These are phyloP conservation scores for Geranomyces variabilis DNA, from an alignment of 192 early-diverging fungal genomes.

Conservation along the genomic window DNA sequence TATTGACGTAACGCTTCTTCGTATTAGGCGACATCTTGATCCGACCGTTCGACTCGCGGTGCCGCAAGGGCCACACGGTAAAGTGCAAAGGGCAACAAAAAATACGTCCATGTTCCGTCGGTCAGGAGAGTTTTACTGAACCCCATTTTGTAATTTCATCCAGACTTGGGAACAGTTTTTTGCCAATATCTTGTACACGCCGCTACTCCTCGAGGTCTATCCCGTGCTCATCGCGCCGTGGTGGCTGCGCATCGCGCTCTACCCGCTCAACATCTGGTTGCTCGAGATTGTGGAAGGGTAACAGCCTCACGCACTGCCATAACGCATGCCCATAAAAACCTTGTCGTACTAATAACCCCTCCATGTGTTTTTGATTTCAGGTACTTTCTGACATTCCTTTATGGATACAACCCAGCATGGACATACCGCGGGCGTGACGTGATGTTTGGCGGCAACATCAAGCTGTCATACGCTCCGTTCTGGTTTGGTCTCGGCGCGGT, in stretches of 20 bases:
- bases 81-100: too few species aligned
- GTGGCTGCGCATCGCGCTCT: slow-evolving; percentile 10
- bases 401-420: slow-evolving; percentile 22
- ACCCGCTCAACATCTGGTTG: slow-evolving; percentile 22
- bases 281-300: slow-evolving; percentile 22
- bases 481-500: slow-evolving; percentile 6
- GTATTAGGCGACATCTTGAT: slow-evolving; percentile 15
- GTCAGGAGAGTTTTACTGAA: neutral
- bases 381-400: slow-evolving; percentile 13
- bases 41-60: slow-evolving; percentile 14
- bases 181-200: slow-evolving; percentile 23
- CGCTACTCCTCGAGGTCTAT: slow-evolving; percentile 15
- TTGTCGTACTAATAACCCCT: neutral
- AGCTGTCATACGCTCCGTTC: slow-evolving; percentile 5
- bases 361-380: neutral
- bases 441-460: slow-evolving; percentile 16
- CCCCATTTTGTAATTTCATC: neutral
- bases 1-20: neutral
- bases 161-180: slow-evolving; percentile 23
- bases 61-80: slow-evolving; percentile 23
- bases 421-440: slow-evolving; percentile 17
- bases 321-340: neutral
- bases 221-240: neutral
- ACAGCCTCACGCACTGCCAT: too few species aligned
- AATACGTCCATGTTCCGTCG: neutral